A percentile compares a stretch with the other conserved stretches of the same genome.
phyloP scores from a whole-genome alignment of 108 stramenopile genomes.

The Bacterosira constricta region DNA sequence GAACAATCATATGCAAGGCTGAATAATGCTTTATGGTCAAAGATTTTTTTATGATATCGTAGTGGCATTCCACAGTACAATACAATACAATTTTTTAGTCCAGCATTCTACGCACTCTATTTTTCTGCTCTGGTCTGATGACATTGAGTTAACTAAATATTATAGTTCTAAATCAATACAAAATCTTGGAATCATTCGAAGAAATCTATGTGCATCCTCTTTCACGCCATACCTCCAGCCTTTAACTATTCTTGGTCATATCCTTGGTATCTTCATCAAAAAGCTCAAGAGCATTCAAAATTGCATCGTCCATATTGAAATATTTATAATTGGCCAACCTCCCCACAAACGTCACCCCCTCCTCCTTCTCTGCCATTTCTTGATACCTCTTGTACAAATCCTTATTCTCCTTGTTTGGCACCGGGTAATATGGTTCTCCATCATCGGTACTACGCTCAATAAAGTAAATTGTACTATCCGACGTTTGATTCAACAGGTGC shows the following conservation, averaged over 20 bases:
- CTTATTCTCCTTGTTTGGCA: conserved; percentile 75
- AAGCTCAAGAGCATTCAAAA: conserved; percentile 80
- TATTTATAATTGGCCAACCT: conserved; percentile 89
- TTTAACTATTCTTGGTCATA: conserved; percentile 3
- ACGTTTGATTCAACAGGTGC: conserved; percentile 76
- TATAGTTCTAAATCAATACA: no score
- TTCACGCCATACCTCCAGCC: no score
- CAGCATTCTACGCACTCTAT: no score
- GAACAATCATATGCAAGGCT: no score
- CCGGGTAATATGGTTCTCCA: conserved; percentile 86
- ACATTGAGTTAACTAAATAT: no score
- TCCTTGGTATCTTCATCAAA: conserved; percentile 59
- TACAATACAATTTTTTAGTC: no score
- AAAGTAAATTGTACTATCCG: conserved; percentile 61
- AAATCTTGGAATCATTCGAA: no score
- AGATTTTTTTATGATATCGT: no score
- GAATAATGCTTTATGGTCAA: no score
- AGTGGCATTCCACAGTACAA: no score
- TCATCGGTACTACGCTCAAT: conserved; percentile 62
- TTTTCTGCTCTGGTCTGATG: no score
- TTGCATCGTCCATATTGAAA: conserved; percentile 91
- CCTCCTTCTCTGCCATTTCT: conserved; percentile 63
- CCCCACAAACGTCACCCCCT: conserved; percentile 82
- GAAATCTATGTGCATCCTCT: no score
- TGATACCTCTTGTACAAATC: conserved; percentile 71